These are phyloP conservation scores for Arctium minus DNA, from an alignment of 129 eudicot genomes.

Conservation along the genomic window DNA sequence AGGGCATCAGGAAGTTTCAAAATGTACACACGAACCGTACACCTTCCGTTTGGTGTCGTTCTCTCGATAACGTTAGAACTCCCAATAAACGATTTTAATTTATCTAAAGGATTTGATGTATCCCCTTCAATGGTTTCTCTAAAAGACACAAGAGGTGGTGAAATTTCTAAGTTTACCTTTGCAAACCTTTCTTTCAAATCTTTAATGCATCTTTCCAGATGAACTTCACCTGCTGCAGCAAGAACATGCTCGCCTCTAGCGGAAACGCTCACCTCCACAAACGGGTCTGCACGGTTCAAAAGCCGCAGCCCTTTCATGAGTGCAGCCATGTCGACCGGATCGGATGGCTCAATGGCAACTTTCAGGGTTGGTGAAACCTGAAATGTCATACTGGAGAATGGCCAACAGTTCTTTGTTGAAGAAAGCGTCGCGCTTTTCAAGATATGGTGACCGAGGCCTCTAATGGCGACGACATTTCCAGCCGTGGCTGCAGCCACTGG, in stretches of 20 bases:
- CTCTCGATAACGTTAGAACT: slow-evolving; percentile 59
- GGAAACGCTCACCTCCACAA: slow-evolving; percentile 94
- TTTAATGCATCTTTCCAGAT: slow-evolving; percentile 87
- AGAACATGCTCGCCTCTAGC: slow-evolving; percentile 96
- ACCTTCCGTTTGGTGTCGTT: slow-evolving; percentile 87
- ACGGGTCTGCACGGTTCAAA: slow-evolving; percentile 92
- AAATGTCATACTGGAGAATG: slow-evolving; percentile 92
- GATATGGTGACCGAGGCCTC: slow-evolving; percentile 95
- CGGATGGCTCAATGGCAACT: slow-evolving; percentile 95
- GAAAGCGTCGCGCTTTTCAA: slow-evolving; percentile 94
- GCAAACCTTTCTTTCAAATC: slow-evolving; percentile 94
- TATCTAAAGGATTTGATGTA: slow-evolving; percentile 53
- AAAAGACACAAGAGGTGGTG: slow-evolving; percentile 93
- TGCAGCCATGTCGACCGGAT: slow-evolving; percentile 86
- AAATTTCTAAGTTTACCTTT: slow-evolving; percentile 81
- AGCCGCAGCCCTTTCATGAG: slow-evolving; percentile 86
- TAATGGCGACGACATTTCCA: slow-evolving; percentile 85
- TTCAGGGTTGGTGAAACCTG: slow-evolving; percentile 92
- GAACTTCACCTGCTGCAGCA: slow-evolving; percentile 99
- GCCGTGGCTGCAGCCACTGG: slow-evolving; percentile 78
- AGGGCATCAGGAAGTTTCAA: slow-evolving; percentile 85
- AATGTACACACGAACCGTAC: slow-evolving; percentile 72
- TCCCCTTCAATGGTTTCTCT: slow-evolving; percentile 89
- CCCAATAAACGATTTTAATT: slow-evolving; percentile 46
- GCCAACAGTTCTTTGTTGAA: slow-evolving; percentile 85